phyloP scores from a whole-genome alignment of 805 yeast genomes.

The Candida dajiaensis region DNA sequence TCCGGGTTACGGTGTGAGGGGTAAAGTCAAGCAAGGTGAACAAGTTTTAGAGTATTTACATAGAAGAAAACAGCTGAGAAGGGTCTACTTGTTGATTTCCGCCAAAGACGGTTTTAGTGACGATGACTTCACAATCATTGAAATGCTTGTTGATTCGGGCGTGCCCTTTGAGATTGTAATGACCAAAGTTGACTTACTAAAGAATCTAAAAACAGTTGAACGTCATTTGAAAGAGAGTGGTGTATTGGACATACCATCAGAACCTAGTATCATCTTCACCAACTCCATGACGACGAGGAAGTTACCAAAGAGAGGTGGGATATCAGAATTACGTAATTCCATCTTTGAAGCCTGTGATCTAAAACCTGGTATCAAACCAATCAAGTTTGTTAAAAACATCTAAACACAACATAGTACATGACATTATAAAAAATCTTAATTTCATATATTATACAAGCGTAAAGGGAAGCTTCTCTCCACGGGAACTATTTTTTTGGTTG shows the following conservation, averaged over 20 bases:
- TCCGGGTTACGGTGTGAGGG: constrained; percentile 85
- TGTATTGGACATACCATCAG: constrained; percentile 35
- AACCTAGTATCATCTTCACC: constrained; percentile 41
- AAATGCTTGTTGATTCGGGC: constrained; percentile 46
- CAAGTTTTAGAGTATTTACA: constrained; percentile 58
- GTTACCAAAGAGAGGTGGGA: constrained; percentile 41
- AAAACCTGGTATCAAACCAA: constrained; percentile 19
- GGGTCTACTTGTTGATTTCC: constrained; percentile 58
- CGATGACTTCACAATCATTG: constrained; percentile 50
- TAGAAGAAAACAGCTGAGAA: constrained; percentile 45
- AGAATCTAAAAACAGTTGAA: constrained; percentile 32
- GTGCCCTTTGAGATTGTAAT: constrained; percentile 68
- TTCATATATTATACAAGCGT: constrained; percentile 6
- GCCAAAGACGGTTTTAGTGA: constrained; percentile 53
- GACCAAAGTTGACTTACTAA: constrained; percentile 67
- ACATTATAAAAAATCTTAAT: not conserved
- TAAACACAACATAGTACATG: not conserved
- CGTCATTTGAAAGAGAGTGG: constrained; percentile 32
- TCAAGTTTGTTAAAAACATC: constrained; percentile 11
- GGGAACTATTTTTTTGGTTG: not conserved
- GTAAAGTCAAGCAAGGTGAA: constrained; percentile 62
- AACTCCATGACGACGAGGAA: constrained; percentile 38
- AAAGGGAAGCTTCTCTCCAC: not conserved
- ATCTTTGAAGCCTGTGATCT: constrained; percentile 51
- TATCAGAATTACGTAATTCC: constrained; percentile 43